Evolutionary conservation across 2,329 filamentous ascomycete genomes (phyloP).

Genomic region (Huntiella abstrusa): DNA sequence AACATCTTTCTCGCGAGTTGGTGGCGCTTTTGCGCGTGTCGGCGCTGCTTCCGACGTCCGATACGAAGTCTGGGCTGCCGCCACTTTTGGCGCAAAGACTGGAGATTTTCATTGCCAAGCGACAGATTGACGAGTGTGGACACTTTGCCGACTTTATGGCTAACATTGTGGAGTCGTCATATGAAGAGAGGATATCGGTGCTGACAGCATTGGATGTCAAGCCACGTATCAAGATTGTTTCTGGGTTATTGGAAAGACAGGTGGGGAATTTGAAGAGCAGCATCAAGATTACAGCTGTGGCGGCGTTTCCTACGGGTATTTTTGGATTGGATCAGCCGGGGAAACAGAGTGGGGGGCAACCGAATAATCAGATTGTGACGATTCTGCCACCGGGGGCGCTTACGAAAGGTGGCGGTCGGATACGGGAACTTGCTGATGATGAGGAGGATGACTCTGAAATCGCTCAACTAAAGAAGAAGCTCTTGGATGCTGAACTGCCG

Average conservation of each 20-base stretch:
- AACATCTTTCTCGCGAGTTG: constrained; percentile 69
- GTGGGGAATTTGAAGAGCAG: constrained; percentile 70
- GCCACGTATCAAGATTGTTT: constrained; percentile 59
- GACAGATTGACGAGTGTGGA: constrained; percentile 66
- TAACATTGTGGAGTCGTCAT: constrained; percentile 69
- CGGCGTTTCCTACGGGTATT: constrained; percentile 43
- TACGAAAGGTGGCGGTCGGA: constrained; percentile 12
- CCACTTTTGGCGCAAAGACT: constrained; percentile 73
- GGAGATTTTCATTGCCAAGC: constrained; percentile 70
- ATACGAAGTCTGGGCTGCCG: constrained; percentile 46
- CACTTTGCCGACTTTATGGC: constrained; percentile 90
- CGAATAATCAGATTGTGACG: constrained; percentile 20
- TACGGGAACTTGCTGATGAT: constrained; percentile 30
- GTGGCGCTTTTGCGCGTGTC: constrained; percentile 70
- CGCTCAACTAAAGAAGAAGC: constrained; percentile 74
- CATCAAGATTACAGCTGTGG: constrained; percentile 66
- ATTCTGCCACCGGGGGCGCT: constrained; percentile 9
- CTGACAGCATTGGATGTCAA: constrained; percentile 65
- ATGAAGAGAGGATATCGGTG: constrained; percentile 81
- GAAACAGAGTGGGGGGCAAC: constrained; percentile 18
- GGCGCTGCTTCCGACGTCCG: constrained; percentile 57
- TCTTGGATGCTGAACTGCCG: constrained; percentile 64
- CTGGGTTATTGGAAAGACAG: constrained; percentile 68
- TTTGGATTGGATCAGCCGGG: constrained; percentile 17
- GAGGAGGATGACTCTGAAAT: constrained; percentile 78